Base-by-base conservation (phyloP, 1,284 basidiomycete species). In the Cerioporus squamosus region DNA sequence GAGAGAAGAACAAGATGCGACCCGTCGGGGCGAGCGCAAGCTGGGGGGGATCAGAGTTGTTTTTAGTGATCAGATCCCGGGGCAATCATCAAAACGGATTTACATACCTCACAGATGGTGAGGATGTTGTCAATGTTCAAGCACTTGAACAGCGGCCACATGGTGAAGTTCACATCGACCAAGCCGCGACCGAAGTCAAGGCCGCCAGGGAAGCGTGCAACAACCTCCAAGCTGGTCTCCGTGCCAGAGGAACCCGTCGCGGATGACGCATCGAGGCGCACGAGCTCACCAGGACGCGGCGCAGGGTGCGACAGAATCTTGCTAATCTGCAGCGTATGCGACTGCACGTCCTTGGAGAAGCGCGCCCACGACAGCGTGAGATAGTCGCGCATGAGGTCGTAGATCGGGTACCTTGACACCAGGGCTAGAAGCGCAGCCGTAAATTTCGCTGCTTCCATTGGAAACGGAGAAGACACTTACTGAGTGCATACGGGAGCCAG, bases 71-170 rank as follows among this genome's bases (percentile, higher is more conserved):
- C 33, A 15, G n/a, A 36, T 10, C 3, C 14, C 12, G 33, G 10
- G 14, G 14, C 9, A 2, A 36, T 33, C 36, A 17, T 23, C 42
- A 31, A 42, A 36, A 24, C 24, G 43, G 26, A 55, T 80, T 44
- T 66, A 91, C 92, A 83, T 98, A 91, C 92, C 83, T 98, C 96
- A 71, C 94, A 94, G 58, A 95, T 91, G 24, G 93, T 95, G 57
- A 98, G 76, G 61, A 98, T 92, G 70, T 97, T 95, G 72, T 97
- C 96, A 58, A 98, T 85, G 67, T 95, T 95, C 58, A 98, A 76
- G 63, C 91, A 92, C 72, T 97, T 94, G 84, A 98, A 98, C 53
- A 98, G 72, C 0, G 96, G 96, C 95, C 95, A 98, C 86, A 97
- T 94, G 48, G 95, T 94, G 71, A 97, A 96, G 73, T 94, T 94